These are phyloP conservation scores for Exophiala bonariae DNA, from an alignment of 2,329 filamentous ascomycete species.

Conservation along the genomic window DNA sequence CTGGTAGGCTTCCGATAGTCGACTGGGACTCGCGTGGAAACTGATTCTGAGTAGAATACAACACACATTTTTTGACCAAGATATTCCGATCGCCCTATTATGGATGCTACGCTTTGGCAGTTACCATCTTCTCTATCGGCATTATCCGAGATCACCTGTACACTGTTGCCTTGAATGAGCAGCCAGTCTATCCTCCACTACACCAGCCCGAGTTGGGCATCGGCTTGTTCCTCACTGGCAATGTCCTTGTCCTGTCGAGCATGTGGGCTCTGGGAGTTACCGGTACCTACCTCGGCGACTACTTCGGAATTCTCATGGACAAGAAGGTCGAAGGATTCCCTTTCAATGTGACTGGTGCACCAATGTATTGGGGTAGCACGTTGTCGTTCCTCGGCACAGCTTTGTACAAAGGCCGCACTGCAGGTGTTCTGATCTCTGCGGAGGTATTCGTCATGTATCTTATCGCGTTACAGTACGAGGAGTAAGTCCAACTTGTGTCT, in stretches of 20 bases:
- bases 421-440: conserved; percentile 73
- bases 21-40: conserved; percentile 18
- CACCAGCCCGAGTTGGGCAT: conserved; percentile 66
- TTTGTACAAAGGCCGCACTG: conserved; percentile 81
- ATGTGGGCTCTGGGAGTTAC: conserved; percentile 93
- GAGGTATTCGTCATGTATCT: conserved; percentile 77
- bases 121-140: conserved; percentile 87
- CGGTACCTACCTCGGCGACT: conserved; percentile 95
- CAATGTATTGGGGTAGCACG: conserved; percentile 96
- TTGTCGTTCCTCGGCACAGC: conserved; percentile 89
- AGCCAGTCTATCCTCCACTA: conserved; percentile 74
- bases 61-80: conserved; percentile 83
- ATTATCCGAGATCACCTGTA: conserved; percentile 86
- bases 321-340: conserved; percentile 91
- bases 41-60: conserved; percentile 64
- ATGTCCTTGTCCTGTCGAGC: conserved; percentile 80
- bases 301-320: conserved; percentile 98
- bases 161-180: conserved; percentile 75
- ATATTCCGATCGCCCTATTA: conserved; percentile 76
- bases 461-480: conserved; percentile 81
- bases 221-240: conserved; percentile 71
- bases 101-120: conserved; percentile 87
- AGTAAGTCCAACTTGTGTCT: conserved; percentile 48
- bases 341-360: conserved; percentile 85
- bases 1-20: conserved; percentile 56